Conservation (phyloP, 306 rosid species). For the Pyrus communis region DNA sequence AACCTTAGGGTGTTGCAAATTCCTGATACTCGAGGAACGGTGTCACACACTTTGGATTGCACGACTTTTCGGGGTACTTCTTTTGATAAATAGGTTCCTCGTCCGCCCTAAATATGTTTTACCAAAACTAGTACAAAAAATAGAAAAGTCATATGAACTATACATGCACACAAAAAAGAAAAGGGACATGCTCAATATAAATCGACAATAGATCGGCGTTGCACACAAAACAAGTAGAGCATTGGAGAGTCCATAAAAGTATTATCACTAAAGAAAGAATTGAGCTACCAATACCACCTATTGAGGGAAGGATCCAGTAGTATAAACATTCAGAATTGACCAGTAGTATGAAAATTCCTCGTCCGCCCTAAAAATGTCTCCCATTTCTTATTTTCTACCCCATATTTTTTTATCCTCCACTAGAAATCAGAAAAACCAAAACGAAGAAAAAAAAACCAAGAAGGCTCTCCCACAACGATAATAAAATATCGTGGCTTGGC, state of each 20-base stretch:
- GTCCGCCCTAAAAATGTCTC: not conserved
- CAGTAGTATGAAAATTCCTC: too few relatives aligned
- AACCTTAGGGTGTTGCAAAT: not conserved
- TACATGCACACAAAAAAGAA: not conserved
- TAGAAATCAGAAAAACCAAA: too few relatives aligned
- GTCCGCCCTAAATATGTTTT: slow-evolving; percentile 61
- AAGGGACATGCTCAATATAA: not conserved
- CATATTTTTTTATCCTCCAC: not conserved
- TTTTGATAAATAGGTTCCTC: slow-evolving; percentile 93
- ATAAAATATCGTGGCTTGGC: too few relatives aligned
- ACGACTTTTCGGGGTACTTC: slow-evolving; percentile 65
- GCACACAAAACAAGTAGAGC: not conserved
- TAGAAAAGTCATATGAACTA: too few relatives aligned
- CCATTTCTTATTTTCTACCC: not conserved
- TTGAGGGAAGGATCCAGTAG: not conserved
- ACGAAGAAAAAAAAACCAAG: too few relatives aligned
- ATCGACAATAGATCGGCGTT: not conserved
- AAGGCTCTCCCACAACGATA: too few relatives aligned
- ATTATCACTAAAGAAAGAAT: not conserved
- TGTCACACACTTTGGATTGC: slow-evolving; percentile 96
- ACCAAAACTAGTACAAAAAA: not conserved
- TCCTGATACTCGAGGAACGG: slow-evolving; percentile 81
- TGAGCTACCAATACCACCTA: not conserved
- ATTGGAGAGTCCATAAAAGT: not conserved
- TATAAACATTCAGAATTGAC: not conserved